phyloP scores from a whole-genome alignment of 805 yeast species.

The Ogataea paraovalis region DNA sequence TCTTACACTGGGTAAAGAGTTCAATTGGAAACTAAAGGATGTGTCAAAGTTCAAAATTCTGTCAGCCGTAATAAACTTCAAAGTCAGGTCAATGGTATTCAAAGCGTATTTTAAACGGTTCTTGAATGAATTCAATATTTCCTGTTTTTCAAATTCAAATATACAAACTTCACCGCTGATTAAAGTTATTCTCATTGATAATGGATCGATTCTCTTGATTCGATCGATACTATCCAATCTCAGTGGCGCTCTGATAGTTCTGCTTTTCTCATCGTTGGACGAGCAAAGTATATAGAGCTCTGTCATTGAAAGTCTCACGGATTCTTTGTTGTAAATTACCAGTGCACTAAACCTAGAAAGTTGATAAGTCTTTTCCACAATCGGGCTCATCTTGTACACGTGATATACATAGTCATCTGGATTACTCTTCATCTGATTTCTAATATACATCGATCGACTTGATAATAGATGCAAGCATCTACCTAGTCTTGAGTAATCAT shows the following conservation, averaged over 20 bases:
- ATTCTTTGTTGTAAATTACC: neutral
- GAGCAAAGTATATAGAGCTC: neutral
- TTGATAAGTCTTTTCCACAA: neutral
- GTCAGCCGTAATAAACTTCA: slow-evolving; percentile 1
- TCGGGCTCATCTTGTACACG: neutral
- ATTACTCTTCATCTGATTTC: neutral
- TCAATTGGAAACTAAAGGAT: neutral
- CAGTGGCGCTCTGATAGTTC: neutral
- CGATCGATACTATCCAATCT: neutral
- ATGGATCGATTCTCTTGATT: neutral
- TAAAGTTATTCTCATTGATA: neutral
- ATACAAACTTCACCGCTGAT: neutral
- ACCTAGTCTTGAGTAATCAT: slow-evolving; percentile 2
- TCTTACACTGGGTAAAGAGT: neutral
- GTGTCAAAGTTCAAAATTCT: neutral
- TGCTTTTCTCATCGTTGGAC: neutral
- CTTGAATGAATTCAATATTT: neutral
- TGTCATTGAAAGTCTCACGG: neutral
- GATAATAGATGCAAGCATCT: neutral
- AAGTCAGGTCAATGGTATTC: neutral
- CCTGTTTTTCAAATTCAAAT: neutral
- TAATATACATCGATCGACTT: neutral
- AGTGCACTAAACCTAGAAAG: neutral
- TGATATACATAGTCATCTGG: neutral
- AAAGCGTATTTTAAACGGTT: neutral